phyloP scores from a whole-genome alignment of 306 rosid genomes.

The Medicago lupulina region DNA sequence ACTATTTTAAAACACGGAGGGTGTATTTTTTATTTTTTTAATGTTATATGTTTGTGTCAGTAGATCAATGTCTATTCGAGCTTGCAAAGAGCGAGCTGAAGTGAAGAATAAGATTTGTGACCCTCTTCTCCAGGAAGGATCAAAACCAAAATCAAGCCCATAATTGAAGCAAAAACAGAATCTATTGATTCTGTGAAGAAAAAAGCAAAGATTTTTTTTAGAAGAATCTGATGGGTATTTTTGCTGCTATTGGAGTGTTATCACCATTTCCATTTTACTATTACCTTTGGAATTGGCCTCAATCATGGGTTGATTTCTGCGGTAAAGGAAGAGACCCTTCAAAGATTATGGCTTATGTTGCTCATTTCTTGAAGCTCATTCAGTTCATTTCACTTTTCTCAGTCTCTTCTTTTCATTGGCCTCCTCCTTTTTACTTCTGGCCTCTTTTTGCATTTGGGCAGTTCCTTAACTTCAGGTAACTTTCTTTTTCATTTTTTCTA shows the following conservation, averaged over 20 bases:
- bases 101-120: background rate
- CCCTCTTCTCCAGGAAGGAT: background rate
- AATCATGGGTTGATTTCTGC: slow-evolving; percentile 77
- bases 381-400: slow-evolving; percentile 73
- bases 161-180: background rate
- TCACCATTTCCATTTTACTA: slow-evolving; percentile 81
- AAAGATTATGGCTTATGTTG: slow-evolving; percentile 65
- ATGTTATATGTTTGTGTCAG: background rate
- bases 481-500: background rate
- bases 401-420: slow-evolving; percentile 73
- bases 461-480: slow-evolving; percentile 79
- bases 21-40: no score
- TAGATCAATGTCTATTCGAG: background rate
- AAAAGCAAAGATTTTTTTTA: background rate
- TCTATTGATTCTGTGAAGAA: background rate
- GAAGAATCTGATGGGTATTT: slow-evolving; percentile 49
- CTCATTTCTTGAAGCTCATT: slow-evolving; percentile 71
- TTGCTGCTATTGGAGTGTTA: slow-evolving; percentile 58
- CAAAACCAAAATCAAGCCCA: background rate
- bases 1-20: no score
- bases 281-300: slow-evolving; percentile 72
- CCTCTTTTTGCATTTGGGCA: slow-evolving; percentile 86
- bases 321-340: slow-evolving; percentile 79
- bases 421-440: slow-evolving; percentile 83
- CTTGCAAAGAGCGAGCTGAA: background rate